Evolutionary conservation across 768 basidiomycete species (phyloP).

Genomic region (Lentinula aciculospora): DNA sequence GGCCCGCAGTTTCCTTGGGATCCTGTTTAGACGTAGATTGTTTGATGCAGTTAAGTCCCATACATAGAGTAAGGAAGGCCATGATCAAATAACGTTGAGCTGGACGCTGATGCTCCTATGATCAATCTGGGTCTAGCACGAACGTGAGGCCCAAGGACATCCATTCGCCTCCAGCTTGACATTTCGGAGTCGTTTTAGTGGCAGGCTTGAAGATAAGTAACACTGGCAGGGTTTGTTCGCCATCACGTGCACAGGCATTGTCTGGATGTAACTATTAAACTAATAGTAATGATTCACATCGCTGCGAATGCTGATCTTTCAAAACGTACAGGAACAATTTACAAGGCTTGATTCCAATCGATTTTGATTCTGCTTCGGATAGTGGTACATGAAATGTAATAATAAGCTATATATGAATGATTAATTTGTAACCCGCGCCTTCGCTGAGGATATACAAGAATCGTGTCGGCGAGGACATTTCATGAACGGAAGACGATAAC

Average conservation of each 20-base stretch:
- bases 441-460: neutral
- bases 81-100: constrained; percentile 10
- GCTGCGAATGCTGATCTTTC: too few species aligned
- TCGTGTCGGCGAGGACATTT: constrained; percentile 12
- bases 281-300: too few species aligned
- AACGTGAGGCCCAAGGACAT: neutral
- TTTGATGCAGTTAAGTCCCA: neutral
- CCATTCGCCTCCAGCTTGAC: neutral
- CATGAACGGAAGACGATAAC: too few species aligned
- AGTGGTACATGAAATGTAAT: too few species aligned
- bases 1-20: constrained; percentile 28
- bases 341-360: too few species aligned
- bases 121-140: neutral
- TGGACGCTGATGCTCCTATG: neutral
- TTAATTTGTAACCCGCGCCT: constrained; percentile 4
- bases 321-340: too few species aligned
- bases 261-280: neutral
- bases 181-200: too few species aligned
- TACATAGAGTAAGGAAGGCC: constrained; percentile 21
- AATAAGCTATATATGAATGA: too few species aligned
- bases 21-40: neutral
- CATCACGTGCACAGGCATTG: neutral
- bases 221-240: too few species aligned
- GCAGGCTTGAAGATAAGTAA: too few species aligned
- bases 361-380: too few species aligned